Base-by-base conservation (phyloP, 768 basidiomycete genomes). In the Termitomyces sp. region DNA sequence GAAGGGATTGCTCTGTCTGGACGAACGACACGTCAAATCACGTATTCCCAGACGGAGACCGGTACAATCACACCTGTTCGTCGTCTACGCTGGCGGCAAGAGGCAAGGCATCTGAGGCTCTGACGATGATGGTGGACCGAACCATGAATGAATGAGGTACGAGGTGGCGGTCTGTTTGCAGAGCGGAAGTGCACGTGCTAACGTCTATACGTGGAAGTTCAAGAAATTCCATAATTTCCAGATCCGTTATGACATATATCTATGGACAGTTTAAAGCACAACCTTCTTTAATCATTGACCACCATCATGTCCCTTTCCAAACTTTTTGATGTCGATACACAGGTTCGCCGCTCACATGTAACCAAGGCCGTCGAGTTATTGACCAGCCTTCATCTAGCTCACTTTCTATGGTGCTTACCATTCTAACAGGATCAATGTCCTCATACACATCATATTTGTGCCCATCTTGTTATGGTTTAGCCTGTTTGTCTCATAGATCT, bases 51-150 rank as follows among this genome's bases (percentile, higher is more conserved):
- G 16, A 40, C 30, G 40, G 36, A 57, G 44, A 40, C 33, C 38
- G 26, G 57, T 54, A 40, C 24, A 22, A 33, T 67, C 79, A 59
- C 38, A 95, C 96, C 80, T 92, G 87, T 71, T 98, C 96, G 68
- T 98, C 97, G 68, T 99, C 97, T 13, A 98, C 97, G 63, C 90
- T 95, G 1, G 95, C 94, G 14, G 95, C 94, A 14, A 98, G 80
- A 16, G 95, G 95, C 22, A 98, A 80, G 26, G 89, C 90, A 71
- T 94, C 92, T 10, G 84, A 84, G 26, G 90, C 92, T 58, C 92
- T 80, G 18, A 90, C 92, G 65, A 94, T 85, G 60, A 89, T 86
- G 28, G 92, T 94, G 60, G 92, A 90, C 59, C 86, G 85, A 60
- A 94, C 92, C 92, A 94, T 94, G 55, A 41, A 32, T 52, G 35